Evolutionary conservation across 768 basidiomycete species (phyloP).

Genomic region (Ramaria sp.): DNA sequence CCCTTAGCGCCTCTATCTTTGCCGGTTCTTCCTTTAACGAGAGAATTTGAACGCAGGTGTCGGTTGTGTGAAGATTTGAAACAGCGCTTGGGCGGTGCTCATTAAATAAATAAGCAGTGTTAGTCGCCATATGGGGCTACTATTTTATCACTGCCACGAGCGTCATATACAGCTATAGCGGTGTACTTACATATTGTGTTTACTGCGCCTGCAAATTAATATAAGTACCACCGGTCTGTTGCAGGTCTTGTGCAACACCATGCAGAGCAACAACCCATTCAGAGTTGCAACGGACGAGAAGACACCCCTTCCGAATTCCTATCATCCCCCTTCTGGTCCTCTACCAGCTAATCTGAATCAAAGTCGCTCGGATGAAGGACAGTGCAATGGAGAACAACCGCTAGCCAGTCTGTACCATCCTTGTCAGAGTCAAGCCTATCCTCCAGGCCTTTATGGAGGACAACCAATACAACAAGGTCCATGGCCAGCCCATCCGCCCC

Average conservation of each 20-base stretch:
- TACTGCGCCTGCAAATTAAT: not conserved
- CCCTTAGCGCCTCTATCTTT: no score
- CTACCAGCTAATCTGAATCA: not conserved
- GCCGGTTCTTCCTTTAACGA: no score
- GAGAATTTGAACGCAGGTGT: no score
- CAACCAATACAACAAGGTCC: not conserved
- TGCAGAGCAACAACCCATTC: conserved; percentile 3
- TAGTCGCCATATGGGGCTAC: no score
- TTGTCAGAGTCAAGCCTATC: not conserved
- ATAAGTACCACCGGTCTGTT: not conserved
- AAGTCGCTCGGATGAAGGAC: not conserved
- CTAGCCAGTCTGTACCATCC: not conserved
- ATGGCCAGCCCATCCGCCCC: not conserved
- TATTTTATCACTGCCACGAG: no score
- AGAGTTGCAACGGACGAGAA: not conserved
- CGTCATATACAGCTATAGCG: not conserved
- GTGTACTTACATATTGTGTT: no score
- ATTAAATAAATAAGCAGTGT: no score
- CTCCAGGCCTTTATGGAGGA: not conserved
- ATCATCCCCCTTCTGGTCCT: not conserved
- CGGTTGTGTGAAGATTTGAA: no score
- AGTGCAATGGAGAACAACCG: no score
- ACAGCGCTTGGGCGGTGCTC: no score
- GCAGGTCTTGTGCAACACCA: not conserved
- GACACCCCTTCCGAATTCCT: not conserved